phyloP scores from a whole-genome alignment of 805 yeast genomes.

The Barnettozyma sucrosica region DNA sequence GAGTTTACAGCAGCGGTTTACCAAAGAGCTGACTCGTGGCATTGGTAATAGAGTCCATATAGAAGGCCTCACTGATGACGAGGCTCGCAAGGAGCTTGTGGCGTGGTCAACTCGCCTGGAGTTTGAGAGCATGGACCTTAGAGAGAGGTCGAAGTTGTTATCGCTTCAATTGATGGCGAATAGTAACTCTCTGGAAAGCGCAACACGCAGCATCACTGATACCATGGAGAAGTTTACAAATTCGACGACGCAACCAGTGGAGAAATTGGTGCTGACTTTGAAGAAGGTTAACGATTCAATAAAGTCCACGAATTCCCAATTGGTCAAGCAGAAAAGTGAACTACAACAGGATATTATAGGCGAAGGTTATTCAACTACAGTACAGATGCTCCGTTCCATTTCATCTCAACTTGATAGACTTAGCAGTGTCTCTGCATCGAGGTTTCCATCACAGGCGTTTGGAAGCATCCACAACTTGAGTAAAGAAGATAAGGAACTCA shows the following conservation, averaged over 20 bases:
- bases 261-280: constrained; percentile 2
- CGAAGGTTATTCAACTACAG: neutral
- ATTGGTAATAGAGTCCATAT: constrained; percentile 1
- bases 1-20: neutral
- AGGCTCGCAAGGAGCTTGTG: constrained; percentile 31
- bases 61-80: constrained; percentile 17
- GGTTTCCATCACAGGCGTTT: neutral
- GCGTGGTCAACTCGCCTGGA: constrained; percentile 49
- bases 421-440: neutral
- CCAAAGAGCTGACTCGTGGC: neutral
- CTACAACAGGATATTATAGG: constrained; percentile 4
- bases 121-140: constrained; percentile 39
- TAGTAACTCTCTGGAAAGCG: constrained; percentile 6
- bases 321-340: constrained; percentile 4
- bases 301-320: neutral
- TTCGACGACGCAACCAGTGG: constrained; percentile 3
- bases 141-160: constrained; percentile 26
- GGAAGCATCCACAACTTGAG: neutral
- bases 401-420: constrained; percentile 6
- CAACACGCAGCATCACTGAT: neutral
- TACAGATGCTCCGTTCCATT: constrained; percentile 9
- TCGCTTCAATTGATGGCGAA: constrained; percentile 14
- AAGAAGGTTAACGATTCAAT: constrained; percentile 3
- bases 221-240: neutral
- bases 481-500: neutral